Evolutionary conservation across 352 stramenopile genomes (phyloP), one percentile per base, ranked within the genome.

Genomic region (Globisporangium recalcitrans): DNA sequence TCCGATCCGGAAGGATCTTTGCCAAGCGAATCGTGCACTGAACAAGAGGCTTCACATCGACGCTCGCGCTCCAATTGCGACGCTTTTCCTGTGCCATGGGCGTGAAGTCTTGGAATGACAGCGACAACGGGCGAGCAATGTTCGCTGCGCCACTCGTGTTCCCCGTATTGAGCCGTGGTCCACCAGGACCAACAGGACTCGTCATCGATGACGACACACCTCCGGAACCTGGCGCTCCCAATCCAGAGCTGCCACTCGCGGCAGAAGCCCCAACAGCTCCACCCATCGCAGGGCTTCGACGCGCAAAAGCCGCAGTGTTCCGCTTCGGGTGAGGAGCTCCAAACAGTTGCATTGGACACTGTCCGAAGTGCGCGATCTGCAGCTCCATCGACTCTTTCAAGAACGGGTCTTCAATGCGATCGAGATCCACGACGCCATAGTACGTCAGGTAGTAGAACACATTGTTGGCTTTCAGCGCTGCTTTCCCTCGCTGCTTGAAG

Each of bases 281-380:
- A 52, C 32, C 63, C 2, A 64, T 19, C 6, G 58, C 53, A 46
- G 68, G 58, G 31, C 54, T 71, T 31, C 60, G 53, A 54, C 52
- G 51, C 22, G 47, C 71, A 42, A 76, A 73, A 8, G 68, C 64
- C 1, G 52, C 42, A n/a, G 68, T 64, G 48, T 76, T 72, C 24
- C 90, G 78, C 22, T 80, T 78, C 3, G 85, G 88, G 51, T 97
- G 91, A 8, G 84, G 72, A 8, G 66, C 78, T 13, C 63, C 69
- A 51, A 98, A 98, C 9, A 98, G 77, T 64, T 99, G 97, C 81
- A 97, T 96, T 1, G 97, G 97, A 46, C 93, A 98, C 72, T 99
- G 97, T 3, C 98, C 98, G 75, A 99, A 99, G 74, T 99, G 97
- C 4, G 94, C 91, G 60, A 99, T 99, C 77, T 99, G 97, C 38